A percentile compares a stretch with the other conserved stretches of the same genome.
These are phyloP conservation scores for Nematodospora valgi DNA, from an alignment of 805 yeast species.

Conservation along the genomic window DNA sequence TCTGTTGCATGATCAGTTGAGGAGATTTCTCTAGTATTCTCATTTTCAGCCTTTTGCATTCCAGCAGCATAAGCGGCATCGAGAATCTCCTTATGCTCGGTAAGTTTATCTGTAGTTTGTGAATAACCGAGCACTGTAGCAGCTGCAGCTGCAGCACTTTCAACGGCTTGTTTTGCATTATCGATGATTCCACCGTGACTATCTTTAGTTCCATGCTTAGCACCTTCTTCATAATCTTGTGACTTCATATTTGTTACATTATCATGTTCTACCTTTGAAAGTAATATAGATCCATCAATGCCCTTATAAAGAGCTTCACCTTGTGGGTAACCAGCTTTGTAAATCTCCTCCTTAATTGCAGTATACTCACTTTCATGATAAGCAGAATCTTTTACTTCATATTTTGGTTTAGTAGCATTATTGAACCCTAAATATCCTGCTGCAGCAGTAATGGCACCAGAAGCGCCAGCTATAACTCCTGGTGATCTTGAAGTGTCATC, in stretches of 20 bases:
- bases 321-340: constrained; percentile 3
- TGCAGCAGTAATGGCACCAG: constrained; percentile 8
- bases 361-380: background rate
- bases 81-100: background rate
- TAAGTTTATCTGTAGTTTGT: background rate
- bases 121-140: constrained; percentile 1
- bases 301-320: background rate
- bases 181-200: background rate
- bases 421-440: constrained; percentile 6
- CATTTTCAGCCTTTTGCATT: background rate
- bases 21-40: background rate
- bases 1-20: constrained; percentile 2
- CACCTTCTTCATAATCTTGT: constrained; percentile 6
- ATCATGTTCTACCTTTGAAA: no score
- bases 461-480: constrained; percentile 6
- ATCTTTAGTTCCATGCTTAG: background rate
- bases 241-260: no score
- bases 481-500: constrained; percentile 2
- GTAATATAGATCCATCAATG: no score
- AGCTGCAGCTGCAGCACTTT: constrained; percentile 5
- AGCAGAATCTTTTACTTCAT: background rate
- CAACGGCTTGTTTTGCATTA: constrained; percentile 3
- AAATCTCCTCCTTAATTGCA: background rate
- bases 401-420: background rate
- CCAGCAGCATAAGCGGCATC: constrained; percentile 2